Conservation (phyloP, 2,329 filamentous ascomycete genomes). For the Cercospora sp. region DNA sequence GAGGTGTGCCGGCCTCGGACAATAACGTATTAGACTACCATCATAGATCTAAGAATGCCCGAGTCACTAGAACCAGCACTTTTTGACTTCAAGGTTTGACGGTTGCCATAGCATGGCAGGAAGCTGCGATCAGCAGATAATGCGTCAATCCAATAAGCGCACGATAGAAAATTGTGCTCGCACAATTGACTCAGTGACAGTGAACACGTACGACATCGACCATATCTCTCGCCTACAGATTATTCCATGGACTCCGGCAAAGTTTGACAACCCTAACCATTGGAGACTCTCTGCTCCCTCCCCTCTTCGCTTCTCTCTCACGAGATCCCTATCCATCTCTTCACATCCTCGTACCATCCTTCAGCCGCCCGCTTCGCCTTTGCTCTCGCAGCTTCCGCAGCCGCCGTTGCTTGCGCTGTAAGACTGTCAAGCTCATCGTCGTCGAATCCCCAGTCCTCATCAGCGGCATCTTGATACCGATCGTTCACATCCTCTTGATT, state of each 20-base stretch:
- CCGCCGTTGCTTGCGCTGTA: neutral
- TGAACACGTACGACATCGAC: neutral
- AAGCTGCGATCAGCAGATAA: neutral
- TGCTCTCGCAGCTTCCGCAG: neutral
- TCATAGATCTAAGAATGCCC: neutral
- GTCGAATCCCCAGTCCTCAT: neutral
- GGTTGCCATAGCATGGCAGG: neutral
- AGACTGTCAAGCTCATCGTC: neutral
- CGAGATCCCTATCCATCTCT: constrained; percentile 1
- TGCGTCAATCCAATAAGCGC: neutral
- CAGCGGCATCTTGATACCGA: constrained; percentile 2
- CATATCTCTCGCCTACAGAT: neutral
- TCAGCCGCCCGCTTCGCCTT: neutral
- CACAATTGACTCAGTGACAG: neutral
- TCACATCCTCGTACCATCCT: constrained; percentile 4
- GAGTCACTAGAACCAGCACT: neutral
- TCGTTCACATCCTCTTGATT: neutral
- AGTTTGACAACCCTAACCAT: neutral
- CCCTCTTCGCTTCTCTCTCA: neutral
- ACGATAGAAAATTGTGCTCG: neutral
- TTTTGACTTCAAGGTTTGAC: neutral
- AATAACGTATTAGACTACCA: neutral
- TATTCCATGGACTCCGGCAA: neutral
- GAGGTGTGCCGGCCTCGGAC: neutral
- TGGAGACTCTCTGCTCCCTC: neutral